phyloP scores from a whole-genome alignment of 805 yeast genomes.

The Ogataea nonfermentans region DNA sequence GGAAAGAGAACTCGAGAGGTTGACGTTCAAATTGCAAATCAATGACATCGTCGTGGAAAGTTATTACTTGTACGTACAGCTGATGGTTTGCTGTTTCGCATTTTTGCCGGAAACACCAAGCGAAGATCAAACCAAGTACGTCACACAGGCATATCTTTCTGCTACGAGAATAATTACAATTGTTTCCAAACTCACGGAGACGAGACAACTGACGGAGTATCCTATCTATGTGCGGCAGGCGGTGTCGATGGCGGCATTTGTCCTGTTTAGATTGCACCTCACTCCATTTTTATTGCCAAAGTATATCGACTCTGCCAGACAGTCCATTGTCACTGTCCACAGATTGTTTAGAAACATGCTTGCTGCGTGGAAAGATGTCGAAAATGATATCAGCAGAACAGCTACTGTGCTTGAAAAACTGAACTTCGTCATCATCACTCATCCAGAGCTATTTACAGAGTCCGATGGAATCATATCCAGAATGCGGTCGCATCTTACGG shows the following conservation, averaged over 20 bases:
- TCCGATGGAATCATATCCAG: conserved; percentile 75
- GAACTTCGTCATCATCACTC: conserved; percentile 81
- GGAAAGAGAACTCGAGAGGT: conserved; percentile 72
- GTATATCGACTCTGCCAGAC: conserved; percentile 85
- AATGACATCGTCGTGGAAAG: conserved; percentile 71
- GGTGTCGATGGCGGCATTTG: conserved; percentile 75
- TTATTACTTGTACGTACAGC: conserved; percentile 71
- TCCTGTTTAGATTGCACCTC: conserved; percentile 76
- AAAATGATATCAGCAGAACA: conserved; percentile 86
- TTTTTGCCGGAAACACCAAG: conserved; percentile 87
- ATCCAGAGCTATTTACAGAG: conserved; percentile 76
- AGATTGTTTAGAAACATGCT: conserved; percentile 82
- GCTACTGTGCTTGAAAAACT: conserved; percentile 88
- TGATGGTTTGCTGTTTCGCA: conserved; percentile 85
- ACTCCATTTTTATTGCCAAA: conserved; percentile 71
- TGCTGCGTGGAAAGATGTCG: conserved; percentile 88
- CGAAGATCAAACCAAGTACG: conserved; percentile 82
- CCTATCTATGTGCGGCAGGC: conserved; percentile 87
- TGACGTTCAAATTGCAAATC: conserved; percentile 63
- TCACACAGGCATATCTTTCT: conserved; percentile 73
- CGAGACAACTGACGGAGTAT: conserved; percentile 69
- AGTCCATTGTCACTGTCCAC: conserved; percentile 90
- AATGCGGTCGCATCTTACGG: conserved; percentile 91
- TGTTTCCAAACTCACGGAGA: conserved; percentile 66
- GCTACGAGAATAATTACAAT: conserved; percentile 82